phyloP scores from a whole-genome alignment of 202 grass and related monocot species.

The Panicum virgatum region DNA sequence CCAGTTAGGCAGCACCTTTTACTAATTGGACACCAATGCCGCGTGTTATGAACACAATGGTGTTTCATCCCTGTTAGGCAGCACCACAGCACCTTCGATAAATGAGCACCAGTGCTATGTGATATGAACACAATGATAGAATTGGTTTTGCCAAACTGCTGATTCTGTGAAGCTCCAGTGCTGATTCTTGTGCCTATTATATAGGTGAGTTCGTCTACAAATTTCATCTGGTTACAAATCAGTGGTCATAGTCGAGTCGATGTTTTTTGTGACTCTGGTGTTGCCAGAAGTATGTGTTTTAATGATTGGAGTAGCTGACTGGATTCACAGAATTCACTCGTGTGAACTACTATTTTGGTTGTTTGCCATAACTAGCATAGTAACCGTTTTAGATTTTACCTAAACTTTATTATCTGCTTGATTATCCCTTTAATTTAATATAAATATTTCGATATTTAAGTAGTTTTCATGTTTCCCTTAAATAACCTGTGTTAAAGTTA shows the following conservation, averaged over 20 bases:
- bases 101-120: background rate
- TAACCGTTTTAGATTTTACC: too few species aligned
- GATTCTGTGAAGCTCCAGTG: too few species aligned
- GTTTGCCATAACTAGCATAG: background rate
- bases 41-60: background rate
- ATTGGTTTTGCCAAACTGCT: background rate
- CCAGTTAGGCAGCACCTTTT: background rate
- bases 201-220: background rate
- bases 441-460: too few species aligned
- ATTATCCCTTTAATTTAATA: too few species aligned
- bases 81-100: background rate
- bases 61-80: constrained; percentile 6
- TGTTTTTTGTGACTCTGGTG: background rate
- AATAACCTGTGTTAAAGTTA: background rate
- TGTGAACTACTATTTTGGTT: background rate
- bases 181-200: too few species aligned
- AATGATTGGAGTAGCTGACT: background rate
- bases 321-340: background rate
- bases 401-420: too few species aligned
- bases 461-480: background rate
- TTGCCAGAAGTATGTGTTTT: background rate
- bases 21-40: background rate
- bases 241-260: background rate
- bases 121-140: background rate
- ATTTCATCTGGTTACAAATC: background rate